Conservation (phyloP, 2,329 filamentous ascomycete species). For the Botrytis sinoallii region DNA sequence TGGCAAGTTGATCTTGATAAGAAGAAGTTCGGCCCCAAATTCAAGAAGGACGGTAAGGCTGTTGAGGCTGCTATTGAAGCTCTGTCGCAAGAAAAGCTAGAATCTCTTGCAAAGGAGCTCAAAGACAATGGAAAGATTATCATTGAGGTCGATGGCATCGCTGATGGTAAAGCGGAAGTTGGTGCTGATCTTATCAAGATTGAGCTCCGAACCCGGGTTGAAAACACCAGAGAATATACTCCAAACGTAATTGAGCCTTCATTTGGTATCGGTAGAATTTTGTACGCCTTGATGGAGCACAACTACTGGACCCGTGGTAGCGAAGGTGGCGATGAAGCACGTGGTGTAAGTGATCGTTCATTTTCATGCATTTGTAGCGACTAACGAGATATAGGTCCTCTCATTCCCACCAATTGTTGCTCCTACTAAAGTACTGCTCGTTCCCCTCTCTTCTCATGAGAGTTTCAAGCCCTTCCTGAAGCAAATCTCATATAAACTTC, state of each 20-base stretch:
- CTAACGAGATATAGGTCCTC: conserved; percentile 52
- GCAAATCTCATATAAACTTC: conserved; percentile 71
- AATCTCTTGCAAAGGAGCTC: conserved; percentile 73
- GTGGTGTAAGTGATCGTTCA: conserved; percentile 65
- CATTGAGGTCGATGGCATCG: conserved; percentile 67
- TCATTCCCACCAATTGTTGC: conserved; percentile 75
- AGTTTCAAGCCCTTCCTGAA: conserved; percentile 77
- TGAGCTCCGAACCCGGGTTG: conserved; percentile 76
- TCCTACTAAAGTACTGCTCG: conserved; percentile 92
- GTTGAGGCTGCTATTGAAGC: conserved; percentile 75
- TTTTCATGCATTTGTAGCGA: not conserved
- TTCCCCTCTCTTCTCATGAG: conserved; percentile 78
- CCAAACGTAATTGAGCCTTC: conserved; percentile 97
- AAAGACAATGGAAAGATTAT: conserved; percentile 70
- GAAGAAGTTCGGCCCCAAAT: conserved; percentile 92
- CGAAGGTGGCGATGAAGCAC: conserved; percentile 73
- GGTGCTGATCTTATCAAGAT: conserved; percentile 77
- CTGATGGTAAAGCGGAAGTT: conserved; percentile 73
- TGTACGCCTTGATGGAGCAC: conserved; percentile 93
- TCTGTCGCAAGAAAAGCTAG: conserved; percentile 71
- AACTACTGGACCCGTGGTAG: conserved; percentile 81
- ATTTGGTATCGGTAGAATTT: conserved; percentile 91
- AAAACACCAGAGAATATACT: conserved; percentile 85
- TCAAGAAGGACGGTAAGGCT: conserved; percentile 89
- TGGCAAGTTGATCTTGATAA: conserved; percentile 86